Evolutionary conservation across 495 filamentous ascomycete species (phyloP), one percentile per base, ranked within the genome.

Genomic region (Venustampulla echinocandica): DNA sequence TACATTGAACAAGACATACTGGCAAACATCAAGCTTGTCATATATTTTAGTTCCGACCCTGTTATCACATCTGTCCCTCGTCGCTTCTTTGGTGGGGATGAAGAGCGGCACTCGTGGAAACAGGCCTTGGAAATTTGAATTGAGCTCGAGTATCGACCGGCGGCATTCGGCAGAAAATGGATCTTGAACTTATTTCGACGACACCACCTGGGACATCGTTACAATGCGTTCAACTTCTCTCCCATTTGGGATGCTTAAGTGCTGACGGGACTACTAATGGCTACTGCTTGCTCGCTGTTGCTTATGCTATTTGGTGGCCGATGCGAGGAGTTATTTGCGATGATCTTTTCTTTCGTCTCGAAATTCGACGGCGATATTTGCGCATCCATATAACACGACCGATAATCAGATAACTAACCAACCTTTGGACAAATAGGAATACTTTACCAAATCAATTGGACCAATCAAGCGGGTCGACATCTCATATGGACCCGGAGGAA

Each of bases 401-500:
- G 45, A 46, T 55, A 53, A 46, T 58, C 49, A 58, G 54, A 62
- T 58, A 34, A 64, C 61, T 64, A 60, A 64, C 54, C 46, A 53
- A 38, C 25, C 48, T 27, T 50, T 45, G 58, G 57, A 61, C 57
- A 52, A 63, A 69, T 90, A 98, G 92, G 92, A 97, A 70, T 98
- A 95, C 67, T 95, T 98, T 69, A 64, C 70, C 59, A 84, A 86
- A 63, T 82, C 85, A 58, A 76, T 93, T 69, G 93, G 90, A 35
- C 81, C 85, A 41, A 83, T 96, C 65, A 95, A 88, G 75, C 79
- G 75, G 65, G 85, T 85, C 39, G 78, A 85, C 60, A 74, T 98
- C 57, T 87, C 85, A 24, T 97, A 97, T 65, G 90, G 90, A 58
- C 85, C 90, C 34, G 87, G 87, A 59, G 90, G 92, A 40, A 75